Conservation (phyloP, 1,284 basidiomycete species). For the Cryptococcus neoformans region DNA sequence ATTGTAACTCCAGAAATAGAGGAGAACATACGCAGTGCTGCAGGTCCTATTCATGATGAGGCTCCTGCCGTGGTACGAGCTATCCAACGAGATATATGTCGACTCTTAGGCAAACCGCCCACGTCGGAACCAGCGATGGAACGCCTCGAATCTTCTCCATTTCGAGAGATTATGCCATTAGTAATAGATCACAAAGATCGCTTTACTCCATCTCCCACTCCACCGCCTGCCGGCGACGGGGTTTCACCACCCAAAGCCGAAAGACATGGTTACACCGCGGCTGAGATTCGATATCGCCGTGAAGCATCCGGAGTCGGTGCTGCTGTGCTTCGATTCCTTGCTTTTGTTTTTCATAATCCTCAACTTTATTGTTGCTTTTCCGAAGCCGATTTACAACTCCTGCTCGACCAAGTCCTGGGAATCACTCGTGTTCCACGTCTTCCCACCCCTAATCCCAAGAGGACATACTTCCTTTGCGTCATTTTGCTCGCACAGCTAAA, state of each 20-base stretch:
- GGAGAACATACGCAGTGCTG: slow-evolving; percentile 14
- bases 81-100: slow-evolving; percentile 36
- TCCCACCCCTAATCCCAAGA: slow-evolving; percentile 39
- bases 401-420: slow-evolving; percentile 40
- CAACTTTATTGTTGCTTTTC: slow-evolving; percentile 35
- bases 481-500: slow-evolving; percentile 36
- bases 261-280: slow-evolving; percentile 43
- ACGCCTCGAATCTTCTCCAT: slow-evolving; percentile 23
- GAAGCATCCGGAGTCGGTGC: slow-evolving; percentile 44
- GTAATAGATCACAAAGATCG: slow-evolving; percentile 8
- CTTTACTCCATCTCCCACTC: slow-evolving; percentile 23
- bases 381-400: slow-evolving; percentile 37
- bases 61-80: slow-evolving; percentile 43
- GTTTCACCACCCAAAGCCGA: slow-evolving; percentile 11
- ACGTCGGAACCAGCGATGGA: slow-evolving; percentile 18
- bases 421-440: slow-evolving; percentile 28
- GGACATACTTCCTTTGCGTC: slow-evolving; percentile 46
- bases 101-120: slow-evolving; percentile 39
- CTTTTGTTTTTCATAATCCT: slow-evolving; percentile 24
- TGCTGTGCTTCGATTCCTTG: slow-evolving; percentile 35
- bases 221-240: slow-evolving; percentile 2
- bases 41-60: slow-evolving; percentile 36
- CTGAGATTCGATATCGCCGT: slow-evolving; percentile 46
- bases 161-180: slow-evolving; percentile 28
- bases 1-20: neutral